Base-by-base conservation (phyloP, 2,329 filamentous ascomycete genomes). In the Colletotrichum tofieldiae region DNA sequence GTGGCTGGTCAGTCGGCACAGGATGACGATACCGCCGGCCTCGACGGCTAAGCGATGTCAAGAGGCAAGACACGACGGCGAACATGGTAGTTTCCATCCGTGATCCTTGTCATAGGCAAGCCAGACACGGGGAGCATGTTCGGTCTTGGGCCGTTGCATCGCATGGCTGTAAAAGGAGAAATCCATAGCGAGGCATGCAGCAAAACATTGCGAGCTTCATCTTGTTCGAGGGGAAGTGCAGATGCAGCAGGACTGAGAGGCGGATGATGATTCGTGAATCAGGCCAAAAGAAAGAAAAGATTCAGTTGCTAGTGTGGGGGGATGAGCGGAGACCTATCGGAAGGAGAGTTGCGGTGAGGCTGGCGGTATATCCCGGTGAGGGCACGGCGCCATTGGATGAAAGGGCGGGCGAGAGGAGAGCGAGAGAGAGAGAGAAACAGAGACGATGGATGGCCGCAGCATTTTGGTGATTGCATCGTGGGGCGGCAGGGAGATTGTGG, bases 301-400 rank as follows among this genome's bases (percentile, higher is more conserved):
- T 58, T 49, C 54, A 47, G 41, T 55, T 65, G 70, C 55, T 72
- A 60, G 63, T 60, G 67, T 71, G 60, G 67, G 67, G 70, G 61
- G 67, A 63, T 67, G 68, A 39, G 63, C 62, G 61, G 67, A 72
- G 69, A 71, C 73, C 73, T 75, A 74, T 73, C 55, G 73, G 63
- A 71, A 60, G 29, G 72, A 35, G 65, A 75, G 63, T 73, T 75
- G 74, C 73, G 74, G 74, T 75, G 74, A 75, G 73, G 71, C 73
- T 75, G 65, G 73, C 71, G 67, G 73, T 66, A 73, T 63, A 39
- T 71, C 54, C 71, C 71, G 61, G 65, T 66, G 60, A 73, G 67
- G 23, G 9, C 52, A 39, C 47, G 35, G 32, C 43, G 35, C 47
- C 58, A 70, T 72, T 72, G 70, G 70, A 35, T 54, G 18, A 56